Evolutionary conservation across 73 alveolate genomes (phyloP).

Genomic region (Tetrahymena malaccensis): DNA sequence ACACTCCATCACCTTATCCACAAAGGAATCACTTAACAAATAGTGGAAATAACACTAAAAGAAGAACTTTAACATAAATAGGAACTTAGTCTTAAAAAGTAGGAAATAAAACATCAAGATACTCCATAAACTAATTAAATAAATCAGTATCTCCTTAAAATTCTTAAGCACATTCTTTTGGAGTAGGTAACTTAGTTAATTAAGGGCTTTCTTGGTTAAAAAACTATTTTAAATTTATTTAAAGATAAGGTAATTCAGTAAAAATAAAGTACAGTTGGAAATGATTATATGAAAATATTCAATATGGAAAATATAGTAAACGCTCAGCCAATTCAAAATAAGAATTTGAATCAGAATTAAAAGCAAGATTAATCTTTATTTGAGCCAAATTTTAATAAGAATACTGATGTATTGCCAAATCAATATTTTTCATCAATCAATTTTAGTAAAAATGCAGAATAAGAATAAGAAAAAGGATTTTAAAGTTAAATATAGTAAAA

Average conservation of each 20-base stretch:
- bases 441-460: background rate
- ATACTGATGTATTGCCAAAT: background rate
- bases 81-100: background rate
- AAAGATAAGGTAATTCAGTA: background rate
- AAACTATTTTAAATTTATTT: too few species aligned
- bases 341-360: background rate
- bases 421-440: background rate
- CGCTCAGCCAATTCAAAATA: background rate
- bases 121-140: background rate
- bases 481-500: background rate
- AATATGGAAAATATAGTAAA: background rate
- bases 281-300: background rate
- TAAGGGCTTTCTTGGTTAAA: background rate
- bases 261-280: background rate
- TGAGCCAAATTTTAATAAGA: background rate
- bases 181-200: background rate
- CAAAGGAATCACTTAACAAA: background rate
- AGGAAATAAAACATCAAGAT: background rate
- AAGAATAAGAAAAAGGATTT: background rate
- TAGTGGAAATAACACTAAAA: background rate
- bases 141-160: background rate
- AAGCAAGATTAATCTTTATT: background rate
- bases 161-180: background rate
- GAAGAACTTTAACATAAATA: background rate
- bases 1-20: background rate